Percentiles rank a stretch among this genome's conserved stretches.
These are phyloP conservation scores for Fusarium tanahbumbuense DNA, from an alignment of 2,329 filamentous ascomycete species.

Conservation along the genomic window DNA sequence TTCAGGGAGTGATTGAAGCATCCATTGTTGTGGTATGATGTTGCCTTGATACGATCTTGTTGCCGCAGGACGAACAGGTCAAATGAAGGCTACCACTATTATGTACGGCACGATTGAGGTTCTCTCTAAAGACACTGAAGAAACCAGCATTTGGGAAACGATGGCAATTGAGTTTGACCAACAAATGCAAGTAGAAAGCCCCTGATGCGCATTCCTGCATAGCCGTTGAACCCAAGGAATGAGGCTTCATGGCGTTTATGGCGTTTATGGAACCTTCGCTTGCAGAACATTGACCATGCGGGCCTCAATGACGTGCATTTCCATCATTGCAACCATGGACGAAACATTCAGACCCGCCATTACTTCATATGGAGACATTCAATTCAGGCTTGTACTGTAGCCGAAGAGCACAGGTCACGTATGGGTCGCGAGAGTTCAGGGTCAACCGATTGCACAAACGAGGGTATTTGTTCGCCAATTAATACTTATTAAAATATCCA, in stretches of 20 bases:
- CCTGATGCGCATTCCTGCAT: background rate
- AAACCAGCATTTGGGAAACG: background rate
- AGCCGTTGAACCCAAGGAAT: background rate
- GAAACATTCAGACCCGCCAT: background rate
- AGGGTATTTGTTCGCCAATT: background rate
- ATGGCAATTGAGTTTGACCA: background rate
- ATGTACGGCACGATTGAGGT: background rate
- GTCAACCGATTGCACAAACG: background rate
- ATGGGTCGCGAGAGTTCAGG: background rate
- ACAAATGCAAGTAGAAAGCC: background rate
- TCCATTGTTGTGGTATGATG: too few species aligned
- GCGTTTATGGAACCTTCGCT: too few species aligned
- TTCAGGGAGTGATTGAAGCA: constrained; percentile 42
- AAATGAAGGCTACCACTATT: background rate
- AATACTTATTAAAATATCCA: constrained; percentile 1
- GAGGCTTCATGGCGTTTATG: background rate
- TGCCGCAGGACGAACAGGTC: background rate
- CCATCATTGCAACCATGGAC: background rate
- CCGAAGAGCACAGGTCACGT: background rate
- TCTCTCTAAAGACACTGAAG: background rate
- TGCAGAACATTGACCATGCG: constrained; percentile 5
- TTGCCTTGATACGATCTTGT: too few species aligned
- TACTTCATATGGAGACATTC: background rate
- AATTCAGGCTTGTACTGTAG: background rate
- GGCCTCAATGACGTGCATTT: constrained; percentile 1